Conservation (phyloP, 1,284 basidiomycete genomes). For the Kalmanozyma brasiliensis region DNA sequence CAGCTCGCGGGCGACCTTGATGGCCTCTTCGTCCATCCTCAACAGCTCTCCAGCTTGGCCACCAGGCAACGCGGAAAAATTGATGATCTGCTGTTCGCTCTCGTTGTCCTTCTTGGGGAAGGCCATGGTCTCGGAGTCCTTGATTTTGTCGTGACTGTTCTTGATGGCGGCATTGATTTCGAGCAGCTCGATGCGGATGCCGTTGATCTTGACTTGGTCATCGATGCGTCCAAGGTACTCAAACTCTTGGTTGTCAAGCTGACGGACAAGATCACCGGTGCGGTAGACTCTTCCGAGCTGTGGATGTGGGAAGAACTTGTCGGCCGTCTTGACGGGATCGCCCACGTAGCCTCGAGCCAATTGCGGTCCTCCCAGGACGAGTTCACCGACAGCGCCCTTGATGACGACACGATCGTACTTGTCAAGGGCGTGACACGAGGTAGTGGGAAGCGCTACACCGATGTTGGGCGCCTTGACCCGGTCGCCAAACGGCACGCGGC, state of each 20-base stretch:
- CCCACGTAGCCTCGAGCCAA: constrained; percentile 63
- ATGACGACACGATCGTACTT: constrained; percentile 59
- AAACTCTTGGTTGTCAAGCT: constrained; percentile 64
- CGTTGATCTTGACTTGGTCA: constrained; percentile 69
- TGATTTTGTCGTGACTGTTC: constrained; percentile 53
- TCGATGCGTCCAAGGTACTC: constrained; percentile 69
- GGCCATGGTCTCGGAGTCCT: constrained; percentile 64
- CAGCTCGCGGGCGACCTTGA: constrained; percentile 48
- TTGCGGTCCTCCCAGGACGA: constrained; percentile 64
- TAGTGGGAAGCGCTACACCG: constrained; percentile 66
- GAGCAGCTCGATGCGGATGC: constrained; percentile 68
- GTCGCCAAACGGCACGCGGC: constrained; percentile 61
- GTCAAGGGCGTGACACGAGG: constrained; percentile 64
- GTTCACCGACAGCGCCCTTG: constrained; percentile 68
- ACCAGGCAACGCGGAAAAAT: constrained; percentile 63
- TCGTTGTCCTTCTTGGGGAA: constrained; percentile 48
- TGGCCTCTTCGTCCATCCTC: constrained; percentile 52
- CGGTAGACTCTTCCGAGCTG: constrained; percentile 62
- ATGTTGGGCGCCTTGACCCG: constrained; percentile 68
- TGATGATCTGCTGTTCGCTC: constrained; percentile 63
- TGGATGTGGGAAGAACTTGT: constrained; percentile 63
- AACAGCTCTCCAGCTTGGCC: constrained; percentile 28
- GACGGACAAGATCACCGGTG: constrained; percentile 66
- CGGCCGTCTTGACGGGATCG: constrained; percentile 63
- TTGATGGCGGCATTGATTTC: constrained; percentile 69